Conservation (phyloP, 1,284 basidiomycete species). For the Trametes versicolor region DNA sequence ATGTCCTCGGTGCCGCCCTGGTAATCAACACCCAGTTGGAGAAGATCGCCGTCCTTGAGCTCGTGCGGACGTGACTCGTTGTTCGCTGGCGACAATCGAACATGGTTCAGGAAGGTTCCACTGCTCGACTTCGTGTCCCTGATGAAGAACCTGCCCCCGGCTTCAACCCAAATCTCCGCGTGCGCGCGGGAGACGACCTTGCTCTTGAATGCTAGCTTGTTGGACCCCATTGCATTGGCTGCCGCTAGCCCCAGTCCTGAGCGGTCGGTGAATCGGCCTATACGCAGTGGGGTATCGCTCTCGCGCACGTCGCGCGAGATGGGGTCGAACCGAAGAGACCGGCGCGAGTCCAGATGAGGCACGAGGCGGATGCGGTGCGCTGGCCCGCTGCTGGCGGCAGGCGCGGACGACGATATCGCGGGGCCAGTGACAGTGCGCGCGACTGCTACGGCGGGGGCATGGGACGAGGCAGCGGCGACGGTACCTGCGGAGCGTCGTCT, state of each 20-base stretch:
- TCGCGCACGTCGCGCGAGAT: conserved; percentile 86
- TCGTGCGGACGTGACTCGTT: conserved; percentile 82
- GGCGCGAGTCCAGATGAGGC: conserved; percentile 91
- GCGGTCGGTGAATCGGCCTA: conserved; percentile 92
- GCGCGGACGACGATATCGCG: conserved; percentile 27
- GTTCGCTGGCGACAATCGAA: conserved; percentile 87
- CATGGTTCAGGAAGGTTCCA: conserved; percentile 97
- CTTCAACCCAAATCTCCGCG: conserved; percentile 91
- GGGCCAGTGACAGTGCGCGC: conserved; percentile 39
- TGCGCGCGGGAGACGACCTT: conserved; percentile 96
- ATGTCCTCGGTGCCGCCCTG: conserved; percentile 98
- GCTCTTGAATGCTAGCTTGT: conserved; percentile 94
- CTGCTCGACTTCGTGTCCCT: conserved; percentile 91
- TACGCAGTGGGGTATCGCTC: conserved; percentile 78
- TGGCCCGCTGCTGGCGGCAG: conserved; percentile 20
- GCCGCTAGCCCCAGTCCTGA: conserved; percentile 74
- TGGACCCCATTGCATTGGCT: conserved; percentile 75
- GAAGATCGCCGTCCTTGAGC: conserved; percentile 93
- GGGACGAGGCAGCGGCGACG: conserved; percentile 43
- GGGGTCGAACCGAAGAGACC: conserved; percentile 93
- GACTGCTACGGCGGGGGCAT: conserved; percentile 41
- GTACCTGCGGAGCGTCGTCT: conserved; percentile 49
- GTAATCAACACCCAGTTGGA: conserved; percentile 98
- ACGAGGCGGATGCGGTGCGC: conserved; percentile 84
- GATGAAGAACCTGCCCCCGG: conserved; percentile 81